A percentile compares a stretch with the other conserved stretches of the same genome.
phyloP scores from a whole-genome alignment of 179 eudicot genomes.

The Gypsophila paniculata region DNA sequence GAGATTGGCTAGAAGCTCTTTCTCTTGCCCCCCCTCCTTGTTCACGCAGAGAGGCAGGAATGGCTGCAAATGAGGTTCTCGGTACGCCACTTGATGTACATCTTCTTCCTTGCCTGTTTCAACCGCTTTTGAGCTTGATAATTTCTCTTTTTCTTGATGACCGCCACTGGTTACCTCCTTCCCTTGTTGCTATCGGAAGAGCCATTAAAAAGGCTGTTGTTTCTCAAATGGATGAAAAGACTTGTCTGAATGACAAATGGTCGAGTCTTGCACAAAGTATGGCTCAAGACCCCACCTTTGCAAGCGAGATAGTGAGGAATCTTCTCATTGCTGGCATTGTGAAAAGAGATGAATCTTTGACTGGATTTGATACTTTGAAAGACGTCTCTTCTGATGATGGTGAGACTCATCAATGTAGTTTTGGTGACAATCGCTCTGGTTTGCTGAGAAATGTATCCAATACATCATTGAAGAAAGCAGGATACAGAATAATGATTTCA shows the following conservation, averaged over 20 bases:
- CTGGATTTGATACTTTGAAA: conserved; percentile 26
- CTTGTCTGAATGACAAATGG: conserved; percentile 49
- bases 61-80: conserved; percentile 78
- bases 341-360: conserved; percentile 35
- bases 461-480: conserved; percentile 43
- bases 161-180: conserved; percentile 64
- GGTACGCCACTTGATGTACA: conserved; percentile 63
- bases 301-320: conserved; percentile 42
- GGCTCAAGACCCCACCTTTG: conserved; percentile 52
- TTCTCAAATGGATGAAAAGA: conserved; percentile 52
- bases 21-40: conserved; percentile 91
- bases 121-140: conserved; percentile 59
- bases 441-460: conserved; percentile 36
- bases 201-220: conserved; percentile 41
- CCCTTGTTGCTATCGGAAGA: conserved; percentile 50
- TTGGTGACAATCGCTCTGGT: conserved; percentile 35
- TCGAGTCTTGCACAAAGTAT: conserved; percentile 44
- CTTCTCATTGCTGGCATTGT: conserved; percentile 47
- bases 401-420: conserved; percentile 27
- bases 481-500: conserved; percentile 68
- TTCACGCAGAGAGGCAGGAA: conserved; percentile 82
- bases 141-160: conserved; percentile 61
- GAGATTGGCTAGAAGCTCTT: conserved; percentile 94
- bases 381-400: conserved; percentile 34
- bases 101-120: conserved; percentile 64